These are phyloP conservation scores for Yamadazyma dushanensis DNA, from an alignment of 1,139 yeast genomes.

Conservation along the genomic window DNA sequence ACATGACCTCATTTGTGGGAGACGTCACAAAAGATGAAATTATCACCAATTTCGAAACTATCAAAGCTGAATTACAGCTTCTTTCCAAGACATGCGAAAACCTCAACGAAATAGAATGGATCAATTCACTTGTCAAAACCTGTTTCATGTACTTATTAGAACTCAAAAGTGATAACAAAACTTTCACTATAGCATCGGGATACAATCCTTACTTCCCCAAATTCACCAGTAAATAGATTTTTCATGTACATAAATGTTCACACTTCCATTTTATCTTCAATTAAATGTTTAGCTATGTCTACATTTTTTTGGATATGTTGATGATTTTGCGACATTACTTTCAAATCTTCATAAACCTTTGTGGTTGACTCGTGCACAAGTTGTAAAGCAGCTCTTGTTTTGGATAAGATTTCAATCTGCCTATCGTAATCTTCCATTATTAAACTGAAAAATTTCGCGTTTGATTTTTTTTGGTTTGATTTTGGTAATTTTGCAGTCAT, in stretches of 20 bases:
- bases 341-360: slow-evolving; percentile 14
- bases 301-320: slow-evolving; percentile 7
- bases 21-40: slow-evolving; percentile 13
- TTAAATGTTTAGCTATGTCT: background rate
- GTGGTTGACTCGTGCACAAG: slow-evolving; percentile 16
- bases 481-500: too few relatives aligned
- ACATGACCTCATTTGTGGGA: slow-evolving; percentile 15
- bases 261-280: background rate
- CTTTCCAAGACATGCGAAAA: slow-evolving; percentile 13
- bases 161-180: slow-evolving; percentile 15
- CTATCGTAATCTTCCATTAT: slow-evolving; percentile 12
- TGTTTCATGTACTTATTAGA: slow-evolving; percentile 24
- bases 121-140: slow-evolving; percentile 25
- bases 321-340: slow-evolving; percentile 13
- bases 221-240: slow-evolving; percentile 18
- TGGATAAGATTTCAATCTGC: slow-evolving; percentile 14
- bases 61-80: slow-evolving; percentile 13
- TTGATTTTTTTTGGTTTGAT: too few relatives aligned
- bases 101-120: slow-evolving; percentile 20
- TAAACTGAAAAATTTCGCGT: background rate
- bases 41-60: slow-evolving; percentile 18
- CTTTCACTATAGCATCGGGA: slow-evolving; percentile 23
- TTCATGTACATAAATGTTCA: background rate
- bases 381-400: slow-evolving; percentile 18
- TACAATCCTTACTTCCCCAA: slow-evolving; percentile 44